phyloP scores from a whole-genome alignment of 495 filamentous ascomycete genomes.

The Aspergillus bridgeri region DNA sequence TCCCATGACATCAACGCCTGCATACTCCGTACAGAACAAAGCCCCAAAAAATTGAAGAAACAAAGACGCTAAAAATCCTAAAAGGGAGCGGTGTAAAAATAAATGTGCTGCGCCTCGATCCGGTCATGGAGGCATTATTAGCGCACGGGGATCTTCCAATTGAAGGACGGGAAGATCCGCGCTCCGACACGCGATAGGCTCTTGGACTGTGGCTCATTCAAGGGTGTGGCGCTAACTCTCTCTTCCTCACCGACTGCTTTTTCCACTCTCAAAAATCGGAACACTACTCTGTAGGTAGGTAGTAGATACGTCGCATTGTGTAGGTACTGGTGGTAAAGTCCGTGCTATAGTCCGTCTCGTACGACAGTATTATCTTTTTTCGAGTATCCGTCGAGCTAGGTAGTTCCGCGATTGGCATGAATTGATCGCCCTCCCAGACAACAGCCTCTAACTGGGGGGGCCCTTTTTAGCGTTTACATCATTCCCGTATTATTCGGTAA shows the following conservation, averaged over 20 bases:
- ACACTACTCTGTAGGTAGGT: neutral
- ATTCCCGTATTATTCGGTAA: neutral
- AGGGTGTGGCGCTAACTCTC: slow-evolving; percentile 15
- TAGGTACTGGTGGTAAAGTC: neutral
- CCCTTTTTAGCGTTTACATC: neutral
- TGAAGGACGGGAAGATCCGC: slow-evolving; percentile 19
- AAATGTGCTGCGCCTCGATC: slow-evolving; percentile 19
- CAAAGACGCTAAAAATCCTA: neutral
- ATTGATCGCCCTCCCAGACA: neutral
- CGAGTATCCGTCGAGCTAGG: neutral
- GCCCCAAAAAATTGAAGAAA: neutral
- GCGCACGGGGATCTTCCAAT: slow-evolving; percentile 21
- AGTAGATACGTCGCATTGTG: neutral
- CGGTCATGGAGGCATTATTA: slow-evolving; percentile 8
- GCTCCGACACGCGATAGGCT: slow-evolving; percentile 19
- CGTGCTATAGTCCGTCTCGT: neutral
- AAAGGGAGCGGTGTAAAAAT: slow-evolving; percentile 23
- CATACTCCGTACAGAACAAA: neutral
- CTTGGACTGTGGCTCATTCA: slow-evolving; percentile 15
- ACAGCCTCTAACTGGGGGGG: neutral
- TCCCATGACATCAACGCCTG: slow-evolving; percentile 9
- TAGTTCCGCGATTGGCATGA: neutral
- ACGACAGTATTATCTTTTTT: neutral
- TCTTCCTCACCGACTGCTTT: slow-evolving; percentile 19
- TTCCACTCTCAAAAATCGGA: no score